phyloP scores from a whole-genome alignment of 2,329 filamentous ascomycete genomes.

The Akanthomyces muscarius region DNA sequence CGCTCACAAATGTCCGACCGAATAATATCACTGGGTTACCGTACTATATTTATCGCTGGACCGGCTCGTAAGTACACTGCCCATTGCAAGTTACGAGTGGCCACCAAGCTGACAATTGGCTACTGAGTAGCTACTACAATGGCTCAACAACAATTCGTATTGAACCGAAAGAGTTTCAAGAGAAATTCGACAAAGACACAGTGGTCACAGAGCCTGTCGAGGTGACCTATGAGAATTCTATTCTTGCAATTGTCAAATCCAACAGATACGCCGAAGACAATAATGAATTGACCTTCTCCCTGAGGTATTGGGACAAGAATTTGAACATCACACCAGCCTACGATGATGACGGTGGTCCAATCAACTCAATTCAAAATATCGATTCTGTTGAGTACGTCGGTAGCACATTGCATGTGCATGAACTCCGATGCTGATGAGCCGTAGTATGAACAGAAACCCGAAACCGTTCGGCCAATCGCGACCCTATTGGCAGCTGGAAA shows the following conservation, averaged over 20 bases:
- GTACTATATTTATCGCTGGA: constrained; percentile 12
- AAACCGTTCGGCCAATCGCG: not conserved
- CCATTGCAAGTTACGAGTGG: not conserved
- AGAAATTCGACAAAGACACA: not conserved
- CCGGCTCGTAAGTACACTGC: not conserved
- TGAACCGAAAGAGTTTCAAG: constrained; percentile 2
- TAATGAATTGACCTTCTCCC: constrained; percentile 5
- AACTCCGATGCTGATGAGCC: not conserved
- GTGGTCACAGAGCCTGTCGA: not conserved
- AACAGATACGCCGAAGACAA: not conserved
- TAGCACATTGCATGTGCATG: not conserved
- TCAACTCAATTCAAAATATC: constrained; percentile 6
- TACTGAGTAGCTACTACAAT: constrained; percentile 1
- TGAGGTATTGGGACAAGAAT: constrained; percentile 5
- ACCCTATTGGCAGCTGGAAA: constrained; percentile 2
- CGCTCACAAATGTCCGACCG: constrained; percentile 2
- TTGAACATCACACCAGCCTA: not conserved
- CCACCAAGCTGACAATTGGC: not conserved
- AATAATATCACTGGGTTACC: constrained; percentile 6
- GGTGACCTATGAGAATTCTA: constrained; percentile 3
- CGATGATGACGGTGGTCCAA: not conserved
- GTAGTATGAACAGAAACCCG: constrained; percentile 6
- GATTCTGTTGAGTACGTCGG: constrained; percentile 1
- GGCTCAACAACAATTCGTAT: constrained; percentile 7
- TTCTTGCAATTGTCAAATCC: constrained; percentile 11